Base-by-base conservation (phyloP, 495 filamentous ascomycete genomes). In the Beverwykella pulmonaria region DNA sequence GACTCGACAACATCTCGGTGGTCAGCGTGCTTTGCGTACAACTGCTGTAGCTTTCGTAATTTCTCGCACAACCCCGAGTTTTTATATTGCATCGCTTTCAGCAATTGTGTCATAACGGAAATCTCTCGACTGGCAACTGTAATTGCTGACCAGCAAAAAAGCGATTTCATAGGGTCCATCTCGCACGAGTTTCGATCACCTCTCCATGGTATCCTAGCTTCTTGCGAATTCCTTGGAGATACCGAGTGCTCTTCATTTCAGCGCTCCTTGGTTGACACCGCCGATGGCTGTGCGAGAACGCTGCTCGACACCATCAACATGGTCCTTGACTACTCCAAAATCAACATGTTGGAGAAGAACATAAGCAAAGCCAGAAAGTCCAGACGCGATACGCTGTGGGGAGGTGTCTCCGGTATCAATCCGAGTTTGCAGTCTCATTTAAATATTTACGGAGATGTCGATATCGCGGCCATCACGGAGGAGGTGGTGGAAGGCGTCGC, bases 21-120 rank as follows among this genome's bases (percentile, higher is more conserved):
- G 53, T 22, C 36, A 7, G 53, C 54, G 6, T 65, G 67, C 22
- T 73, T 77, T 46, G 71, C 57, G 14, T 74, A 68, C 73, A 71
- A 61, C 46, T 58, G 62, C 49, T 67, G 63, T n/a, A 57, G 36
- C 17, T 56, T 53, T 32, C 53, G 65, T 36, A 58, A 68, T 12
- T 76, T 76, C 36, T 52, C 57, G n/a, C 52, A 63, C 8, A 69
- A 76, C 20, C 58, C 63, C 12, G 75, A 77, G 50, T 67, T 69
- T 29, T 63, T 47, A 15, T 74, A 71, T 47, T 67, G 73, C 61
- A 69, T 54, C 12, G 75, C 69, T 19, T 73, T 77, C 58, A 68
- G 67, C 12, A 73, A 73, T 15, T 67, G 64, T 34, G 73, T 77
- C 39, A 75, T 69, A 59, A 63, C 55, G 1, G 75, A 77, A 30